Percentiles rank a stretch among this genome's conserved stretches.
Conservation (phyloP, 768 basidiomycete genomes). For the Russula ochroleuca region DNA sequence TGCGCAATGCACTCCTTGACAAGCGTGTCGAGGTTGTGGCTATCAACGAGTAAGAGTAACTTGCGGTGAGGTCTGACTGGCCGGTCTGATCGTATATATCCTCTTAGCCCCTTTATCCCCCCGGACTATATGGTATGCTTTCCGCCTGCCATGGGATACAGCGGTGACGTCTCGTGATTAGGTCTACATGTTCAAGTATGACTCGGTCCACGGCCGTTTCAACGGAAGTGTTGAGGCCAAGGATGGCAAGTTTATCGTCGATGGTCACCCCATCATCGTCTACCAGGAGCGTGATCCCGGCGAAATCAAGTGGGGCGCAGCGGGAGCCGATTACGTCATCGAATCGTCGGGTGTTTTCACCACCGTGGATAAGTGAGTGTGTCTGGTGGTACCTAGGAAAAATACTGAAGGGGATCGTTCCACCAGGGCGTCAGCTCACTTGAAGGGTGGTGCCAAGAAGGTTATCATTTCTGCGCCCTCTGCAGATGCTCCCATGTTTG, state of each 20-base stretch:
- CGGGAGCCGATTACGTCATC: slow-evolving; percentile 88
- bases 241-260: slow-evolving; percentile 86
- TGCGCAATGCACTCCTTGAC: slow-evolving; percentile 84
- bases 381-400: background rate
- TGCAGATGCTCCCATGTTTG: slow-evolving; percentile 94
- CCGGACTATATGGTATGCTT: slow-evolving; percentile 86
- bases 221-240: slow-evolving; percentile 76
- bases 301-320: slow-evolving; percentile 74
- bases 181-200: slow-evolving; percentile 99
- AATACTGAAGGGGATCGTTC: background rate
- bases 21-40: slow-evolving; percentile 82
- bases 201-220: slow-evolving; percentile 91
- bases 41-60: slow-evolving; percentile 76
- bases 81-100: background rate
- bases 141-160: background rate
- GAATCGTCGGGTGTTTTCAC: slow-evolving; percentile 99
- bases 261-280: slow-evolving; percentile 72
- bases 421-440: slow-evolving; percentile 75
- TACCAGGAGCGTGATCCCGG: slow-evolving; percentile 85
- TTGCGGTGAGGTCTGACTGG: background rate
- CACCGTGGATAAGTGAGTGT: slow-evolving; percentile 74
- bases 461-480: slow-evolving; percentile 99
- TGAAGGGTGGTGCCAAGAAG: slow-evolving; percentile 99
- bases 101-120: slow-evolving; percentile 87
- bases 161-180: slow-evolving; percentile 31